Conservation (phyloP, 2,329 filamentous ascomycete species). For the Pestalotiopsis sp. region DNA sequence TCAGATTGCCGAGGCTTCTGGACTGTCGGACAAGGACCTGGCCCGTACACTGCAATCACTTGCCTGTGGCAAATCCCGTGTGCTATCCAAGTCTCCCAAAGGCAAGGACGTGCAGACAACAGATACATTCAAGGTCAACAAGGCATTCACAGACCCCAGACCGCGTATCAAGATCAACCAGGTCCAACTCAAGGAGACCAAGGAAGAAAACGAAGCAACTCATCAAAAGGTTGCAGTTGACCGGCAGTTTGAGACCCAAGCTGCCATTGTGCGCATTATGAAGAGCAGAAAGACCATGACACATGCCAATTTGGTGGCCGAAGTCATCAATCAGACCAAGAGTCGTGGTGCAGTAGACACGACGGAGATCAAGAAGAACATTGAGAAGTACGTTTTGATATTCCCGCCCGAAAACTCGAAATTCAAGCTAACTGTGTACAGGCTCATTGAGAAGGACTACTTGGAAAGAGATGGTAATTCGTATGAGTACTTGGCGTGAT, state of each 20-base stretch:
- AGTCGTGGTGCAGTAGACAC: slow-evolving; percentile 84
- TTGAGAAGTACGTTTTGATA: slow-evolving; percentile 75
- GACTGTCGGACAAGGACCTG: slow-evolving; percentile 76
- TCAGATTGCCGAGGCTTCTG: slow-evolving; percentile 75
- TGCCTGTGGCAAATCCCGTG: slow-evolving; percentile 85
- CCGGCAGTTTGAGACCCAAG: slow-evolving; percentile 93
- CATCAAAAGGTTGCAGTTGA: slow-evolving; percentile 89
- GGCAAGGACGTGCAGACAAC: slow-evolving; percentile 76
- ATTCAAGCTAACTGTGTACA: slow-evolving; percentile 40
- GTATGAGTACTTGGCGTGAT: slow-evolving; percentile 72
- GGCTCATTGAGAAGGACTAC: slow-evolving; percentile 91
- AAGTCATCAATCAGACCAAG: slow-evolving; percentile 90
- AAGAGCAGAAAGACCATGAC: slow-evolving; percentile 88
- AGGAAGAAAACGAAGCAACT: slow-evolving; percentile 91
- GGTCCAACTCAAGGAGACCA: slow-evolving; percentile 95
- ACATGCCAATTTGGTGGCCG: slow-evolving; percentile 84
- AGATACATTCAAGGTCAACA: slow-evolving; percentile 86
- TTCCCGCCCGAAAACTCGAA: slow-evolving; percentile 9
- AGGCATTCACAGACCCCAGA: slow-evolving; percentile 76
- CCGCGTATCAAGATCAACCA: slow-evolving; percentile 98
- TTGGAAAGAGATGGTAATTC: slow-evolving; percentile 76
- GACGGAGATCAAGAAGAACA: slow-evolving; percentile 91
- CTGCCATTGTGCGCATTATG: slow-evolving; percentile 95
- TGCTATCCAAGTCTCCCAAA: slow-evolving; percentile 83
- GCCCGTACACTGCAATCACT: slow-evolving; percentile 92